A percentile compares a stretch with the other conserved stretches of the same genome.
These are phyloP conservation scores for Salix caprea DNA, from an alignment of 345 rosid genomes.

Conservation along the genomic window DNA sequence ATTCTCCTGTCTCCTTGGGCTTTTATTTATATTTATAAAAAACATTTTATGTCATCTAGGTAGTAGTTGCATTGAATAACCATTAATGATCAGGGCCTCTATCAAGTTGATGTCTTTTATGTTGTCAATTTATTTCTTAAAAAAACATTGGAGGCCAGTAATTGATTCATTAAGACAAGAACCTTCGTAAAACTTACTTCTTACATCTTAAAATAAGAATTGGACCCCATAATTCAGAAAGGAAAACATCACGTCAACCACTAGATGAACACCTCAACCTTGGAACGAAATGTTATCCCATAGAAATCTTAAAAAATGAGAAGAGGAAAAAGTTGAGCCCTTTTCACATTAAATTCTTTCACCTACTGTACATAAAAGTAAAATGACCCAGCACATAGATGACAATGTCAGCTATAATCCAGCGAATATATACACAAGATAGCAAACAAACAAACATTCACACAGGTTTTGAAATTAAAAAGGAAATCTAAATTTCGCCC, in stretches of 20 bases:
- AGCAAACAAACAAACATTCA: not conserved
- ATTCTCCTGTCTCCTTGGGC: not conserved
- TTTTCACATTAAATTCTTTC: not conserved
- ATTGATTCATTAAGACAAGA: not conserved
- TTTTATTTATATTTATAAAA: too few relatives aligned
- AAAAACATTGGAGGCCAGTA: too few relatives aligned
- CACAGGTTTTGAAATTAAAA: not conserved
- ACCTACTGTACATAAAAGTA: not conserved
- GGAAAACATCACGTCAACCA: too few relatives aligned
- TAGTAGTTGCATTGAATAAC: not conserved
- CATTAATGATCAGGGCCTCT: not conserved
- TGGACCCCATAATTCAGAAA: too few relatives aligned
- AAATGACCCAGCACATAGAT: not conserved
- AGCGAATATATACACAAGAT: not conserved
- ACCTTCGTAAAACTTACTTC: too few relatives aligned
- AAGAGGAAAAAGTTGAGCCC: not conserved
- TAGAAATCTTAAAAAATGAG: not conserved
- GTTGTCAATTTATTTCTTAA: too few relatives aligned
- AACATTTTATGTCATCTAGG: not conserved
- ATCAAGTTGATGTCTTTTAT: not conserved
- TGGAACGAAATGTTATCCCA: not conserved
- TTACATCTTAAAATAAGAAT: too few relatives aligned
- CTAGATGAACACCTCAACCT: too few relatives aligned
- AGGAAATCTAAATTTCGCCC: conserved; percentile 25
- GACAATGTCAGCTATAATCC: not conserved